Conservation (phyloP, 2,329 filamentous ascomycete species). For the Sporothrix dimorphospora region DNA sequence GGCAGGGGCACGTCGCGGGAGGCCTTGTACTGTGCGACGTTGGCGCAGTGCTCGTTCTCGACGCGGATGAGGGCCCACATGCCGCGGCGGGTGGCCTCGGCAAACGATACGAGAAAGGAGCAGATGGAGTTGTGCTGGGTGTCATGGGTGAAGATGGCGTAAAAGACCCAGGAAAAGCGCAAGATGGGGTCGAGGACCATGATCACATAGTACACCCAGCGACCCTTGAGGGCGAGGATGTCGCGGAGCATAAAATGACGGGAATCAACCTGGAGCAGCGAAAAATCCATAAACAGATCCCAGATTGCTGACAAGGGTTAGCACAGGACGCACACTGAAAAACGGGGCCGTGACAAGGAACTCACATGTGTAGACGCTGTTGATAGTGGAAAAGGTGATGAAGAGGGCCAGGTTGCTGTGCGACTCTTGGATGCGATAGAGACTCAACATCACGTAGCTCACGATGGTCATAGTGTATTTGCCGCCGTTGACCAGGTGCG, state of each 20-base stretch:
- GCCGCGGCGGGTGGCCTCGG: constrained; percentile 81
- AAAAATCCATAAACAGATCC: constrained; percentile 97
- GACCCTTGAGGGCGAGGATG: constrained; percentile 74
- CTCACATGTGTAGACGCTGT: constrained; percentile 72
- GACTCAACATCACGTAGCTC: constrained; percentile 74
- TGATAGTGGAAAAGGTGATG: constrained; percentile 78
- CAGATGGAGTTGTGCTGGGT: constrained; percentile 81
- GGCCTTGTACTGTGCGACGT: constrained; percentile 87
- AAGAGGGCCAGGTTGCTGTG: constrained; percentile 68
- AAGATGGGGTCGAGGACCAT: constrained; percentile 83
- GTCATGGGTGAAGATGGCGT: constrained; percentile 79
- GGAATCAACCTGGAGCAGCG: constrained; percentile 76
- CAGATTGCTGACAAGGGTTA: constrained; percentile 60
- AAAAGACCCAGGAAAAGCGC: constrained; percentile 93
- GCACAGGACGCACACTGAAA: too few relatives aligned
- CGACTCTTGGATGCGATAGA: constrained; percentile 75
- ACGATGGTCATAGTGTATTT: constrained; percentile 89
- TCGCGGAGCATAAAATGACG: constrained; percentile 71
- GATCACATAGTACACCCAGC: constrained; percentile 83
- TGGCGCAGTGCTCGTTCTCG: constrained; percentile 95
- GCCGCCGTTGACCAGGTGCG: constrained; percentile 87
- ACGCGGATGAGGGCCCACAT: constrained; percentile 94
- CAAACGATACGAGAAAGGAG: constrained; percentile 76
- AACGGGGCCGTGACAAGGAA: too few relatives aligned
- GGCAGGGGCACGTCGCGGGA: constrained; percentile 85